Conservation (phyloP, 352 stramenopile species). For the Phytophthora ramorum region DNA sequence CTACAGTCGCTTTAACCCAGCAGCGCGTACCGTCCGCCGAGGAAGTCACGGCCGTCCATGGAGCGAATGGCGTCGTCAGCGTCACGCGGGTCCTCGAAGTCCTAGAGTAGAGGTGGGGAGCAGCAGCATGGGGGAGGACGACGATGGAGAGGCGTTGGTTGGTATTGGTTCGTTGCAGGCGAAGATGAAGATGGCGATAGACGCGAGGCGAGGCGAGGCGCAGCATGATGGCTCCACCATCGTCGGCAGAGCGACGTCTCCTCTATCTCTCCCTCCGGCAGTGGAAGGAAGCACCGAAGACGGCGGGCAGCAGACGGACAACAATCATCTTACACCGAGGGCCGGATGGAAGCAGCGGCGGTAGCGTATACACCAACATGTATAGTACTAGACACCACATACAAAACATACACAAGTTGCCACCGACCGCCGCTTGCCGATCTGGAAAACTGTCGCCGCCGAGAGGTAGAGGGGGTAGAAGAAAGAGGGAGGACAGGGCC, state of each 20-base stretch:
- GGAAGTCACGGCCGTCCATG: constrained; percentile 88
- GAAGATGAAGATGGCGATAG: constrained; percentile 29
- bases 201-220: constrained; percentile 31
- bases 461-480: constrained; percentile 13
- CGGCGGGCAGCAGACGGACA: neutral
- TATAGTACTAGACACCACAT: constrained; percentile 25
- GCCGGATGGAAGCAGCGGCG: neutral
- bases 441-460: neutral
- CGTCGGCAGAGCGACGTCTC: constrained; percentile 10
- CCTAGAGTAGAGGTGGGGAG: constrained; percentile 73
- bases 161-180: constrained; percentile 36
- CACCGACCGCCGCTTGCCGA: constrained; percentile 13
- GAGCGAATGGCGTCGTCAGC: constrained; percentile 87
- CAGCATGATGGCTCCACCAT: constrained; percentile 48
- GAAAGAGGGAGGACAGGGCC: constrained; percentile 32
- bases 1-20: neutral
- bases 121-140: constrained; percentile 55
- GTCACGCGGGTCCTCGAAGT: constrained; percentile 90
- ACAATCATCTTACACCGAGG: constrained; percentile 12
- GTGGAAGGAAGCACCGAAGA: constrained; percentile 17
- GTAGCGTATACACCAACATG: constrained; percentile 13
- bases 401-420: constrained; percentile 28
- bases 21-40: constrained; percentile 71
- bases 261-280: constrained; percentile 32
- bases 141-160: constrained; percentile 63